These are phyloP conservation scores for Tanacetum coccineum DNA, from an alignment of 129 eudicot species.

Conservation along the genomic window DNA sequence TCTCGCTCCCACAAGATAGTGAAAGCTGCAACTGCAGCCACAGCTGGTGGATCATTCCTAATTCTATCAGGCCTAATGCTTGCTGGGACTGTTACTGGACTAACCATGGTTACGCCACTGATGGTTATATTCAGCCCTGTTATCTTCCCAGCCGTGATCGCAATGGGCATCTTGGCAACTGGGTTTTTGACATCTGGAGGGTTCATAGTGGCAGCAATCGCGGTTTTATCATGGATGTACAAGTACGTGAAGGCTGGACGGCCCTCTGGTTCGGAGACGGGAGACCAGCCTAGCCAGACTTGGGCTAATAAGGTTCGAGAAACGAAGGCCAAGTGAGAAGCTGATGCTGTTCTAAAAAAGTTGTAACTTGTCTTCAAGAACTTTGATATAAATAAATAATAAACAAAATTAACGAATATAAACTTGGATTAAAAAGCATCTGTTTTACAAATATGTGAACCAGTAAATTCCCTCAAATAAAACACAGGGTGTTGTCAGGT, in stretches of 20 bases:
- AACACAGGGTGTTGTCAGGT: constrained; percentile 1
- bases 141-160: constrained; percentile 35
- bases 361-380: background rate
- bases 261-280: background rate
- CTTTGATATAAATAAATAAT: background rate
- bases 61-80: background rate
- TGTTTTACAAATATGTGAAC: background rate
- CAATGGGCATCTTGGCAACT: constrained; percentile 27
- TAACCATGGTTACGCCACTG: background rate
- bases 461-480: background rate
- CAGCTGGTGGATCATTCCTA: background rate
- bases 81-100: background rate
- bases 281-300: constrained; percentile 31
- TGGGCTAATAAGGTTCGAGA: constrained; percentile 33
- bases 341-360: background rate
- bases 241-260: constrained; percentile 34
- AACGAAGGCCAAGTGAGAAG: constrained; percentile 26
- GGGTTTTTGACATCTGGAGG: constrained; percentile 48
- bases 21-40: constrained; percentile 7
- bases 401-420: background rate
- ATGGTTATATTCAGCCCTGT: constrained; percentile 39
- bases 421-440: background rate
- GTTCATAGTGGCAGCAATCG: constrained; percentile 34
- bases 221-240: constrained; percentile 42
- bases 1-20: background rate